Base-by-base conservation (phyloP, 441 rosid genomes). In the Bruguiera hainesii region DNA sequence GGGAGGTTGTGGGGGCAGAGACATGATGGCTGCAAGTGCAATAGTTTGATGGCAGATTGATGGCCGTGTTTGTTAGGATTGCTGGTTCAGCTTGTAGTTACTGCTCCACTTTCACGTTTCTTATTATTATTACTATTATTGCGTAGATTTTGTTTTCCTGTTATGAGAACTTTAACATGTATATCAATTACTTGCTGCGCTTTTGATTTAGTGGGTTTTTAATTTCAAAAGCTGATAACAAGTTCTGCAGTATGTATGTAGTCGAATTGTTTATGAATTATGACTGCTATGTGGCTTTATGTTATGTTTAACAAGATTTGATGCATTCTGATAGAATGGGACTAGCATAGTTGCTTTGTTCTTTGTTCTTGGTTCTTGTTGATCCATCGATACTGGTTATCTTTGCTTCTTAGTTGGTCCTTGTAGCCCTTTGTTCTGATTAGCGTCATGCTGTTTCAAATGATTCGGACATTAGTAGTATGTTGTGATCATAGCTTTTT, bases 181-280 rank as follows among this genome's bases (percentile, higher is more conserved):
- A 68, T 53, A 49, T 63, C 13, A 28, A 61, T 60, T 60, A 69
- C 70, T 60, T n/a, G 60, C 66, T 68, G 60, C 64, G 64, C 20
- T 64, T 33, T 35, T 63, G 21, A 29, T 56, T 60, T 49, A 2
- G 70, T 67, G 72, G 59, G 15, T 50, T 63, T 61, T 56, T 64
- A 37, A 31, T 39, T 15, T 66, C 52, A 9, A 33, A 59, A 48
- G 31, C 8, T 64, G 73, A 66, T 51, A 65, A 70, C 26, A 69
- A 64, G 58, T 60, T 73, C 35, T 31, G 42, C 39, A 25, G 60
- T 18, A 19, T 65, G 56, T 42, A 63, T 53, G 64, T 67, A 28
- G 29, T 31, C 28, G 19, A 56, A 62, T 33, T 33, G 37, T 33
- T 7, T 33, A 33, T 33, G 37, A 33, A 6, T 33, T 33, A 50